Base-by-base conservation (phyloP, 2,329 filamentous ascomycete species). In the Penicillium carneum region DNA sequence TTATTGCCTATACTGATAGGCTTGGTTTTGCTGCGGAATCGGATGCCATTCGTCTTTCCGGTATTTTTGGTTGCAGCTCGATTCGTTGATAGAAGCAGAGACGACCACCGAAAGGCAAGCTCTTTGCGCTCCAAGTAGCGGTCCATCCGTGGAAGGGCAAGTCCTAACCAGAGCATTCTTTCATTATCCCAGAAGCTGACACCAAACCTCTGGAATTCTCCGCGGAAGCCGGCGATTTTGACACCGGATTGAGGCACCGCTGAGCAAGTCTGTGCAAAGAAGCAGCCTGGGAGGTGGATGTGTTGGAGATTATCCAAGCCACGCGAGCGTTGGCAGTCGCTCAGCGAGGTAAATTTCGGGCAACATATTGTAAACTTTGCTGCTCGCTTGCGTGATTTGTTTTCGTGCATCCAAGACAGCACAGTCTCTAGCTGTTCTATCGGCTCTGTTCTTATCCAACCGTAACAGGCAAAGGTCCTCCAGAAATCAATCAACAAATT, bases 311-410 rank as follows among this genome's bases (percentile, higher is more conserved):
- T 10, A 33, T 33, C 31, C 10, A 4, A 5, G 12, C 34, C 34
- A 16, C 14, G 5, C 34, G 5, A 3, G 5, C 14, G 11, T 36
- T 36, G 34, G 12, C 14, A 14, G 12, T 12, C 1, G 6, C 2
- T 18, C 34, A 29, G 6, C 9, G 1, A 0, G 8, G 0, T 12
- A 16, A 12, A 12, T 1, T 11, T 1, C 1, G 20, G 18, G 3
- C 48, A 51, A n/a, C 48, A 51, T 7, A 16, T 18, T 2, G 18
- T 16, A 4, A 51, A 51, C 1, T 9, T 11, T 3, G 16, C 3
- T 2, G 2, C 5, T n/a, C 16, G 4, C 34, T 38, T 38, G 23
- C 2, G 5, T 11, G 4, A 0, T 16, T 36, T 16, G 34, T 8
- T 4, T 0, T 16, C 4, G 3, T 10, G 14, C 23, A 29, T 23